Evolutionary conservation across 768 basidiomycete genomes (phyloP).

Genomic region (Rhizopogon sp.): DNA sequence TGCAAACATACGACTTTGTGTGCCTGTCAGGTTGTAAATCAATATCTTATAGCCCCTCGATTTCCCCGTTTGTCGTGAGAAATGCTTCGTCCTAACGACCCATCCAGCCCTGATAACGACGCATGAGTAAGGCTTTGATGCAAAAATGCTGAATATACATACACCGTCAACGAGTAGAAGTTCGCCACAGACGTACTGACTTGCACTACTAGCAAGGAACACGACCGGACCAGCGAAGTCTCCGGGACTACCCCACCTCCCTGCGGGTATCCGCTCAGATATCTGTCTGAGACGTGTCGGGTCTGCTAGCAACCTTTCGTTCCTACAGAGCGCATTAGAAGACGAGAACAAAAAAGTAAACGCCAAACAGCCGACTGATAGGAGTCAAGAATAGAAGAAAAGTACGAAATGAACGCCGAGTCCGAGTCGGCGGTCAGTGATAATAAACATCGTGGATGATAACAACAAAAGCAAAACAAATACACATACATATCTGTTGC

Average conservation of each 20-base stretch:
- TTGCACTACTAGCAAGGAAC: conserved; percentile 59
- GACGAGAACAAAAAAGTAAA: conserved; percentile 8
- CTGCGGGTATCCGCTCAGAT: conserved; percentile 65
- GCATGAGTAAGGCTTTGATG: conserved; percentile 1
- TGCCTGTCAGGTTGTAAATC: background rate
- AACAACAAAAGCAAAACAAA: conserved; percentile 19
- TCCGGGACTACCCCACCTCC: conserved; percentile 58
- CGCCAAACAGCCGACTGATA: conserved; percentile 5
- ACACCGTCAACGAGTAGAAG: conserved; percentile 65
- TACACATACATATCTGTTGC: conserved; percentile 76
- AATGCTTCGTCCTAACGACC: conserved; percentile 32
- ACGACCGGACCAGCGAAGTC: conserved; percentile 68
- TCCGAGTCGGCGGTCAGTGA: background rate
- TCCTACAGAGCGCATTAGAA: conserved; percentile 36
- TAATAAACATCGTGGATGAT: conserved; percentile 4
- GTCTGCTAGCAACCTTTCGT: conserved; percentile 58
- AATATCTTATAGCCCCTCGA: background rate
- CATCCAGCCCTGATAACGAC: conserved; percentile 52
- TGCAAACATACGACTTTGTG: background rate
- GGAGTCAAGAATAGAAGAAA: background rate
- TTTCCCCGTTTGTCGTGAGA: background rate
- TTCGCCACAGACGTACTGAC: conserved; percentile 68
- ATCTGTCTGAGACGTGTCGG: conserved; percentile 60
- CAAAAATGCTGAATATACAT: conserved; percentile 23
- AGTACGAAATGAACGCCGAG: background rate